These are phyloP conservation scores for Phytophthora idaei DNA, from an alignment of 352 stramenopile species.

Conservation along the genomic window DNA sequence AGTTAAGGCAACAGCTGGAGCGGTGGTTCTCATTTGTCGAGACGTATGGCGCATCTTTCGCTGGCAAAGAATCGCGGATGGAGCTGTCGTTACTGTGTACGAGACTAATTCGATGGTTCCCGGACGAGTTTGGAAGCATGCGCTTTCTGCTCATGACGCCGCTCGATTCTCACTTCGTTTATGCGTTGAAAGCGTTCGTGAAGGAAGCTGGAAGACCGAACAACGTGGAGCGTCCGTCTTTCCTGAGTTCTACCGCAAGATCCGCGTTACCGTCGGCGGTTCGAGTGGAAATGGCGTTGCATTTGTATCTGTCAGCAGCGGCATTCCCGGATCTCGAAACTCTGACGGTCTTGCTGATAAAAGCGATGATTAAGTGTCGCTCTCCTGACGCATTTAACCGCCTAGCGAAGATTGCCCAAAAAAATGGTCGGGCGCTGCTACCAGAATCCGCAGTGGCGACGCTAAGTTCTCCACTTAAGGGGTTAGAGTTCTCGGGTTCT, in stretches of 20 bases:
- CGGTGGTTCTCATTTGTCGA: slow-evolving; percentile 49
- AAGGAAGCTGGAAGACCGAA: slow-evolving; percentile 32
- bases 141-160: slow-evolving; percentile 34
- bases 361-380: slow-evolving; percentile 49
- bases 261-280: slow-evolving; percentile 28
- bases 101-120: slow-evolving; percentile 54
- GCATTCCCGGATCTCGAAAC: slow-evolving; percentile 42
- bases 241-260: slow-evolving; percentile 12
- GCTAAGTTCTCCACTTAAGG: slow-evolving; percentile 31
- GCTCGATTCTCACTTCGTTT: slow-evolving; percentile 41
- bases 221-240: slow-evolving; percentile 7
- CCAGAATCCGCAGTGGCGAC: slow-evolving; percentile 25
- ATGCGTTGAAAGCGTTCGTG: slow-evolving; percentile 38
- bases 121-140: slow-evolving; percentile 38
- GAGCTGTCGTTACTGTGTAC: slow-evolving; percentile 46
- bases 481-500: slow-evolving; percentile 37
- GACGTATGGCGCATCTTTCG: slow-evolving; percentile 21
- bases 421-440: slow-evolving; percentile 33
- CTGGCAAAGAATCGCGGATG: slow-evolving; percentile 51
- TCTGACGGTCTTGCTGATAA: slow-evolving; percentile 37
- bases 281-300: slow-evolving; percentile 45
- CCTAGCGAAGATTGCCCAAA: slow-evolving; percentile 35
- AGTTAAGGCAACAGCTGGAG: slow-evolving; percentile 47
- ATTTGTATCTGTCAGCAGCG: slow-evolving; percentile 37
- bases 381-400: slow-evolving; percentile 34